Evolutionary conservation across 768 basidiomycete genomes (phyloP).

Genomic region (Filobasidium wieringae): DNA sequence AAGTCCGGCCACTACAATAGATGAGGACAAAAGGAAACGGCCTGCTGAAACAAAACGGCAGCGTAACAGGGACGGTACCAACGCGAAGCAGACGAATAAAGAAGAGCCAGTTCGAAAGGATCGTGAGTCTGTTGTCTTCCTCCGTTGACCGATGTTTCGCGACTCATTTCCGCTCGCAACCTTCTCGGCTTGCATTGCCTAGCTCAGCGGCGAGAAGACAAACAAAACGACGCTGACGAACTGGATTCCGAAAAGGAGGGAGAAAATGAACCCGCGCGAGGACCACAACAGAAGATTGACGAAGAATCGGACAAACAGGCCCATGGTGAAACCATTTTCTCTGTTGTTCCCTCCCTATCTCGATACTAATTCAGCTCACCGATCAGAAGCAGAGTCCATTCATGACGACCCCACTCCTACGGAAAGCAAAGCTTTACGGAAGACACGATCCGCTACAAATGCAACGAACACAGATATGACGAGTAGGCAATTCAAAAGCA

Average conservation of each 20-base stretch:
- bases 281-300: no score
- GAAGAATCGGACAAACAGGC: no score
- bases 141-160: background rate
- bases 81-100: background rate
- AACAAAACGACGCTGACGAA: background rate
- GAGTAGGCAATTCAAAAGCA: slow-evolving; percentile 7
- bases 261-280: no score
- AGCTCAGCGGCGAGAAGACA: background rate
- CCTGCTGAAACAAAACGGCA: background rate
- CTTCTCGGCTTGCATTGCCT: background rate
- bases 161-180: background rate
- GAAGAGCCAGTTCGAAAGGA: background rate
- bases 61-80: background rate
- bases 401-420: background rate
- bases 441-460: slow-evolving; percentile 8
- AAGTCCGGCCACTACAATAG: background rate
- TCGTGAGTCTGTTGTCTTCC: background rate
- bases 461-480: slow-evolving; percentile 1
- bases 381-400: background rate
- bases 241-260: background rate
- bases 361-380: no score
- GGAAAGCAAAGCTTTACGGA: background rate
- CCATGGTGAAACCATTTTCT: no score
- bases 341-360: no score
- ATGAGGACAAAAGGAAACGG: background rate